A percentile compares a stretch with the other conserved stretches of the same genome.
Evolutionary conservation across 257 asterid species (phyloP).

Genomic region (Gardenia jasminoides): DNA sequence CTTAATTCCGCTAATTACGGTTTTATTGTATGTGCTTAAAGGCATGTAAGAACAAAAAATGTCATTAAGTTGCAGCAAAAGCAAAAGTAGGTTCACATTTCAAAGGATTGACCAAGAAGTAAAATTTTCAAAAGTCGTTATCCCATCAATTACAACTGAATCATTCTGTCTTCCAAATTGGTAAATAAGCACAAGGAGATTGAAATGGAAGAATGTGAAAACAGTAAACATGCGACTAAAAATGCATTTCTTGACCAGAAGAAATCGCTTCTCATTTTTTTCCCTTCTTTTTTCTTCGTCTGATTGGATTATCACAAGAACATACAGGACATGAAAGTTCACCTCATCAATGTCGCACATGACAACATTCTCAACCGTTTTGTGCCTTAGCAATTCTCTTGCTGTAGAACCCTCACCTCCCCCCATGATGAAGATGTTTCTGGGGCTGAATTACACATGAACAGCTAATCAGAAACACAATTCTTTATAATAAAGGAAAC

Average conservation of each 20-base stretch:
- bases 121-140: not conserved
- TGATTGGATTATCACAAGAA: not conserved
- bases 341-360: constrained; percentile 99
- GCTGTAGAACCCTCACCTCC: constrained; percentile 99
- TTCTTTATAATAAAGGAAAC: not conserved
- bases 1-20: constrained; percentile 7
- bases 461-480: not conserved
- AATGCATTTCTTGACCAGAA: not conserved
- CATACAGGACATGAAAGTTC: not conserved
- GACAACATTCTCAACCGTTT: constrained; percentile 67
- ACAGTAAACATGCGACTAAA: not conserved
- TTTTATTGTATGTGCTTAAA: not conserved
- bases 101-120: not conserved
- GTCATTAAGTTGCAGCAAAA: constrained; percentile 8
- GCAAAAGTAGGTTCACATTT: constrained; percentile 16
- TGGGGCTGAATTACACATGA: constrained; percentile 52
- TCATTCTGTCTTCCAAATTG: not conserved
- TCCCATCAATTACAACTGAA: not conserved
- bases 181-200: not conserved
- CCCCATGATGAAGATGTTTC: constrained; percentile 85
- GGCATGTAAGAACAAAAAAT: not conserved
- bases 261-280: not conserved
- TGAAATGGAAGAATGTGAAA: not conserved
- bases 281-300: not conserved
- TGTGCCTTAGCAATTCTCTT: constrained; percentile 82